These are phyloP conservation scores for Mucor irregularis DNA, from an alignment of 371 early-diverging fungal species.

Conservation along the genomic window DNA sequence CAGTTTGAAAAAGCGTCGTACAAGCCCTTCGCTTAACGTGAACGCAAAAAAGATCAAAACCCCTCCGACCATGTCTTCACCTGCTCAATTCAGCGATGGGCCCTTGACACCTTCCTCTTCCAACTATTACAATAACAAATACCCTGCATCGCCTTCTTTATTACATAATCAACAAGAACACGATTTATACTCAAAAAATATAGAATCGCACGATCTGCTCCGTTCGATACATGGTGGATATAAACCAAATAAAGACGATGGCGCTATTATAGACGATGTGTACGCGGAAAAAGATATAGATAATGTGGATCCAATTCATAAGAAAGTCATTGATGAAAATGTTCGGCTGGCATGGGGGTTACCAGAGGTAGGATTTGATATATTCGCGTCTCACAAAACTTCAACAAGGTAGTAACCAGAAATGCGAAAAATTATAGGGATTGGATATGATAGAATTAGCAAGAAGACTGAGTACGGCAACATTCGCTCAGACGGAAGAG, in stretches of 20 bases:
- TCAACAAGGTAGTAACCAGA: neutral
- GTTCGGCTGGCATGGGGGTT: slow-evolving; percentile 43
- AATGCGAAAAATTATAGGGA: slow-evolving; percentile 11
- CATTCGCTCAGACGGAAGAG: slow-evolving; percentile 29
- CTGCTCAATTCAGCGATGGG: slow-evolving; percentile 8
- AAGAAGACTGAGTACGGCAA: slow-evolving; percentile 24
- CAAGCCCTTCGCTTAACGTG: slow-evolving; percentile 9
- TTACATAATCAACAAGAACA: neutral
- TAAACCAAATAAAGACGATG: slow-evolving; percentile 6
- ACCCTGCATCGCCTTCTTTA: slow-evolving; percentile 13
- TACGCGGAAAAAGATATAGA: slow-evolving; percentile 40
- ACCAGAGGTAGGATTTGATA: slow-evolving; percentile 35
- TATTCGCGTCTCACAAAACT: neutral
- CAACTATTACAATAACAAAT: neutral
- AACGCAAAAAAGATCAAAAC: slow-evolving; percentile 11
- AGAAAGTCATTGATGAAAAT: slow-evolving; percentile 20
- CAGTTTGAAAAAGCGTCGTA: slow-evolving; percentile 20
- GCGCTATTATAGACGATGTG: slow-evolving; percentile 32
- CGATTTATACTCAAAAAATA: neutral
- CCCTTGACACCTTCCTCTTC: slow-evolving; percentile 17
- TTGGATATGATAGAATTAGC: slow-evolving; percentile 48
- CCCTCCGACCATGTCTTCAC: slow-evolving; percentile 14
- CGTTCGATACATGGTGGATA: slow-evolving; percentile 2
- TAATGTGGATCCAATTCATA: slow-evolving; percentile 35
- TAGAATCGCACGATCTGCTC: slow-evolving; percentile 7